These are phyloP conservation scores for Pseudonitzschia pungens DNA, from an alignment of 108 stramenopile species.

Conservation along the genomic window DNA sequence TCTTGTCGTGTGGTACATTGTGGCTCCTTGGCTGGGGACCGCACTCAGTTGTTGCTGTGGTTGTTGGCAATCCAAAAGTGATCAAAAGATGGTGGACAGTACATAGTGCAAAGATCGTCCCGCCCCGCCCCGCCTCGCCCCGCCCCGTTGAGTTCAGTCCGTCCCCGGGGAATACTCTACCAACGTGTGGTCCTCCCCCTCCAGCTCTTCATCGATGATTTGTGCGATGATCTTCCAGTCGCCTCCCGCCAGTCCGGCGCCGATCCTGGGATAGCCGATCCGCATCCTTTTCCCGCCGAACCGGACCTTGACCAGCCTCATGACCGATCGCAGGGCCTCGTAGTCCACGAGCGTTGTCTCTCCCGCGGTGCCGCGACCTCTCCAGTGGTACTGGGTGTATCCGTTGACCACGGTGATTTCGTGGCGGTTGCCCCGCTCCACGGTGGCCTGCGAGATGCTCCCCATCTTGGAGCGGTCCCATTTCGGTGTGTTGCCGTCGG, in stretches of 20 bases:
- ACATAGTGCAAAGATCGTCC: too few species aligned
- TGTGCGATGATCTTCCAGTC: conserved; percentile 20
- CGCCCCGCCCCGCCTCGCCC: too few species aligned
- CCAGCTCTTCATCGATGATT: conserved; percentile 28
- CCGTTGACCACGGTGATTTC: conserved; percentile 22
- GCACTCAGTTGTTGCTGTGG: too few species aligned
- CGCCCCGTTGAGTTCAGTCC: too few species aligned
- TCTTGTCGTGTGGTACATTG: too few species aligned
- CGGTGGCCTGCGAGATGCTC: conserved; percentile 5
- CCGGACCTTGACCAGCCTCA: conserved; percentile 6
- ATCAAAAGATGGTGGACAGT: too few species aligned
- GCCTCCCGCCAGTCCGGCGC: conserved; percentile 30
- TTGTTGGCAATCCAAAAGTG: too few species aligned
- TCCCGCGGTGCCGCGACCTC: not conserved
- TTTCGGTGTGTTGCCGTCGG: conserved; percentile 9
- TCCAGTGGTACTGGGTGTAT: conserved; percentile 28
- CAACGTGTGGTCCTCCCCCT: conserved; percentile 29
- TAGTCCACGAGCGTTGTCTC: conserved; percentile 17
- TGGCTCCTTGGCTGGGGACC: too few species aligned
- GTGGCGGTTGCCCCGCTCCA: not conserved
- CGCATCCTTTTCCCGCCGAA: conserved; percentile 4
- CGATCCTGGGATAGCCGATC: conserved; percentile 26
- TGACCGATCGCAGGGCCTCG: conserved; percentile 18
- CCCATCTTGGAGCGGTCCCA: conserved; percentile 22
- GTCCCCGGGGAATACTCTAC: too few species aligned